Conservation (phyloP, 306 rosid species). For the Lathyrus sativus region DNA sequence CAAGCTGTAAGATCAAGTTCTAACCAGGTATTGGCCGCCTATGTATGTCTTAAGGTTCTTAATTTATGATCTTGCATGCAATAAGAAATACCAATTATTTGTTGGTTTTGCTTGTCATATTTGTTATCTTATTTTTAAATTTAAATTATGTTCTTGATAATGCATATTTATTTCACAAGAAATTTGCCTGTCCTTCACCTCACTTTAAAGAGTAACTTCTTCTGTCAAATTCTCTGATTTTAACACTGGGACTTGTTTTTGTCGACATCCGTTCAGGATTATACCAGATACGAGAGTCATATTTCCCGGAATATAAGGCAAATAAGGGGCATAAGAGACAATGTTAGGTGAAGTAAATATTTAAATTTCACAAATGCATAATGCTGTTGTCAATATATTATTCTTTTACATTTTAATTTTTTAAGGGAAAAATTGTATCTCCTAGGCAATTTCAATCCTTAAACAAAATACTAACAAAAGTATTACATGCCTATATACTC, state of each 20-base stretch:
- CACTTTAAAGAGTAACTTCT: slow-evolving; percentile 1
- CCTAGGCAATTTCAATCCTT: slow-evolving; percentile 28
- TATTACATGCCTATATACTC: slow-evolving; percentile 26
- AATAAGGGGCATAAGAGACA: slow-evolving; percentile 69
- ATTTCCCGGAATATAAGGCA: slow-evolving; percentile 65
- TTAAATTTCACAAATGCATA: slow-evolving; percentile 28
- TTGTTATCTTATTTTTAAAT: slow-evolving; percentile 5
- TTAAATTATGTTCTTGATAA: slow-evolving; percentile 10
- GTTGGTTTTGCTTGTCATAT: slow-evolving; percentile 15
- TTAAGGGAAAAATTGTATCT: slow-evolving; percentile 24
- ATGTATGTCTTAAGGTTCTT: slow-evolving; percentile 27
- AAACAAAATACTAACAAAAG: slow-evolving; percentile 9
- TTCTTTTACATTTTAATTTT: neutral
- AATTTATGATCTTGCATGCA: slow-evolving; percentile 19
- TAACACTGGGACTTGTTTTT: slow-evolving; percentile 31
- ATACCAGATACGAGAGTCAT: slow-evolving; percentile 55
- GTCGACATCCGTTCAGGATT: slow-evolving; percentile 55
- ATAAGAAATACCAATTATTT: slow-evolving; percentile 23
- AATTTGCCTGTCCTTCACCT: slow-evolving; percentile 21
- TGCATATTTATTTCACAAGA: slow-evolving; percentile 22
- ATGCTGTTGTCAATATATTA: slow-evolving; percentile 29
- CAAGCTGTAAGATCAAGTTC: slow-evolving; percentile 53
- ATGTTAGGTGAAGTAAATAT: slow-evolving; percentile 62
- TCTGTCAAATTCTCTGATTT: slow-evolving; percentile 6
- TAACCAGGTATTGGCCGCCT: slow-evolving; percentile 54